Evolutionary conservation across 2,329 filamentous ascomycete genomes (phyloP).

Genomic region (Scedosporium dehoogii): DNA sequence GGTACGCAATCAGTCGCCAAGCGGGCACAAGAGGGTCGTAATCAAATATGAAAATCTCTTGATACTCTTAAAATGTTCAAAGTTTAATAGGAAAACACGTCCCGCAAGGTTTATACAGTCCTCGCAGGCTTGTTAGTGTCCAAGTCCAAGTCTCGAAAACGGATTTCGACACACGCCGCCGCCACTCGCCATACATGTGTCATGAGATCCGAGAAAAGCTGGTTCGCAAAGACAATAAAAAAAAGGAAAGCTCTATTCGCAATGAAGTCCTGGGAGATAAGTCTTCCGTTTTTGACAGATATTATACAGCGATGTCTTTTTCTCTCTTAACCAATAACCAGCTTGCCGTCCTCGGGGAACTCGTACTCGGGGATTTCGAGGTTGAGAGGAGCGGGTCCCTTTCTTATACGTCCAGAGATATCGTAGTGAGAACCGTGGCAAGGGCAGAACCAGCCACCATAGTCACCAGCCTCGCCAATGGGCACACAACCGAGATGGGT

Average conservation of each 20-base stretch:
- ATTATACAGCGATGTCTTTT: constrained; percentile 4
- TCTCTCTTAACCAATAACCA: constrained; percentile 78
- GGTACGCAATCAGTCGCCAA: not conserved
- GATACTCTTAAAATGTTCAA: not conserved
- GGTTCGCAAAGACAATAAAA: not conserved
- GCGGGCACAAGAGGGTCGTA: not conserved
- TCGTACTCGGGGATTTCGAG: constrained; percentile 89
- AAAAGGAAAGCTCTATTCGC: constrained; percentile 6
- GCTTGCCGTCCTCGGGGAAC: constrained; percentile 80
- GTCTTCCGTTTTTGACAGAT: constrained; percentile 1
- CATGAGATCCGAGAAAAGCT: not conserved
- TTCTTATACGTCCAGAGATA: constrained; percentile 96
- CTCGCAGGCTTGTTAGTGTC: not conserved
- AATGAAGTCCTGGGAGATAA: not conserved
- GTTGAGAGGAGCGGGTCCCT: constrained; percentile 94
- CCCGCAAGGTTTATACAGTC: not conserved
- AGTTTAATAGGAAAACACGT: not conserved
- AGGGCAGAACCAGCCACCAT: constrained; percentile 98
- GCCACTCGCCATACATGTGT: not conserved
- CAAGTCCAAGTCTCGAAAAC: not conserved
- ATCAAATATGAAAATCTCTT: not conserved
- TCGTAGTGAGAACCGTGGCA: constrained; percentile 99
- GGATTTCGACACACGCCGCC: not conserved
- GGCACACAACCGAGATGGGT: constrained; percentile 98
- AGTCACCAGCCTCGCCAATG: constrained; percentile 97